phyloP scores from a whole-genome alignment of 2,329 filamentous ascomycete genomes.

The Alternaria sp. region DNA sequence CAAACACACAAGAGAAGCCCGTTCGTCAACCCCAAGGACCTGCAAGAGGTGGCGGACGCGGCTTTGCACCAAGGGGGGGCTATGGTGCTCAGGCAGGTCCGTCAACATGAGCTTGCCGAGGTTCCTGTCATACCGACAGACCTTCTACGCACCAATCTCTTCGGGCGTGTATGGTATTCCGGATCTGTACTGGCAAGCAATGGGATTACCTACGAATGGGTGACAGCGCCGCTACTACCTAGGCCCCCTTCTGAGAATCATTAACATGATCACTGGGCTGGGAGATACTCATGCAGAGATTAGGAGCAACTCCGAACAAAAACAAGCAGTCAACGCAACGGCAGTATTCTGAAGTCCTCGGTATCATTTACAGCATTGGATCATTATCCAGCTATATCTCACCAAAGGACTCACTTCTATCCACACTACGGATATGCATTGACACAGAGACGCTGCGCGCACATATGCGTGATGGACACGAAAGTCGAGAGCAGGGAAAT shows the following conservation, averaged over 20 bases:
- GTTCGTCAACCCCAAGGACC: slow-evolving; percentile 80
- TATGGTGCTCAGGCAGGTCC: slow-evolving; percentile 25
- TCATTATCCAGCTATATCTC: background rate
- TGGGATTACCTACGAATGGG: background rate
- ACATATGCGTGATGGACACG: background rate
- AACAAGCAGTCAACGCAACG: background rate
- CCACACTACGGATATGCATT: background rate
- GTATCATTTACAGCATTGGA: background rate
- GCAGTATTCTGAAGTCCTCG: background rate
- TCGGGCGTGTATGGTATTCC: background rate
- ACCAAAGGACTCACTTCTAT: background rate
- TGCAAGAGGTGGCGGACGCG: slow-evolving; percentile 78
- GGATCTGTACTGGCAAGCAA: background rate
- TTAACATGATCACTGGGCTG: background rate
- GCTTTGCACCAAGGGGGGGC: slow-evolving; percentile 71
- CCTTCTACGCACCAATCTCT: background rate
- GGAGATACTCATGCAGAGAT: background rate
- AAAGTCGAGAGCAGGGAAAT: no score
- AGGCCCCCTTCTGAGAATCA: background rate
- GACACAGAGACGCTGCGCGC: background rate
- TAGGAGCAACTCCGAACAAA: background rate
- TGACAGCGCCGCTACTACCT: background rate
- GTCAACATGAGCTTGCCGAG: slow-evolving; percentile 20
- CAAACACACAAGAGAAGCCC: slow-evolving; percentile 71
- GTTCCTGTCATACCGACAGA: background rate